These are phyloP conservation scores for Cymbidium sinense DNA, from an alignment of 106 monocot species.

Conservation along the genomic window DNA sequence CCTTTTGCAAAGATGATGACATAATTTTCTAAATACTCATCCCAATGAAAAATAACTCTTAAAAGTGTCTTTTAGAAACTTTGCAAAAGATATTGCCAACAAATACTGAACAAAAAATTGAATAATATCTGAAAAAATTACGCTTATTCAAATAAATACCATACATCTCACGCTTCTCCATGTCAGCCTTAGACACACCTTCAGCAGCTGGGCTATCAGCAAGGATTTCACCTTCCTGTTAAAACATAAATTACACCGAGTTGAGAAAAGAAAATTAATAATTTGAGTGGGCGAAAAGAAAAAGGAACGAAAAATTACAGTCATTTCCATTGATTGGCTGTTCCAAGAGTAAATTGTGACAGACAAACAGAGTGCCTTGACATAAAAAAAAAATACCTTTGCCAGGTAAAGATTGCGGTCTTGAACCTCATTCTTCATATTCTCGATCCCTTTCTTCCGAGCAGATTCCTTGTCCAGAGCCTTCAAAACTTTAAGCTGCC, in stretches of 20 bases:
- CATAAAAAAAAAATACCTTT: conserved; percentile 34
- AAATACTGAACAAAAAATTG: not conserved
- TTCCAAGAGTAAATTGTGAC: not conserved
- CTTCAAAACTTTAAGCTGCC: conserved; percentile 56
- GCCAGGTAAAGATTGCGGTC: conserved; percentile 90
- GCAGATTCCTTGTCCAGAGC: conserved; percentile 86
- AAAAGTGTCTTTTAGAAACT: not conserved
- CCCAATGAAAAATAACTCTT: not conserved
- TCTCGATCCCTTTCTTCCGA: conserved; percentile 63
- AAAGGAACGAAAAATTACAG: not conserved
- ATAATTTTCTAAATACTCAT: not conserved
- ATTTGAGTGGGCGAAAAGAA: not conserved
- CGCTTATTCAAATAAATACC: conserved; percentile 8
- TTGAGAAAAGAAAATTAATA: too few species aligned
- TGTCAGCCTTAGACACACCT: conserved; percentile 84
- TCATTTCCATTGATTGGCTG: not conserved
- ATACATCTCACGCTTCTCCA: conserved; percentile 86
- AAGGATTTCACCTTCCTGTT: conserved; percentile 93
- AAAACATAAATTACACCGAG: not conserved
- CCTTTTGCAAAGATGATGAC: not conserved
- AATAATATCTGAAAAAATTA: not conserved
- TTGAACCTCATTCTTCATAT: conserved; percentile 50
- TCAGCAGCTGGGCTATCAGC: conserved; percentile 69
- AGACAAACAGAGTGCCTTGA: not conserved
- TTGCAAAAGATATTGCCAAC: not conserved